Percentiles rank a stretch among this genome's conserved stretches.
These are phyloP conservation scores for Cytospora chrysosperma DNA, from an alignment of 2,329 filamentous ascomycete species.

Conservation along the genomic window DNA sequence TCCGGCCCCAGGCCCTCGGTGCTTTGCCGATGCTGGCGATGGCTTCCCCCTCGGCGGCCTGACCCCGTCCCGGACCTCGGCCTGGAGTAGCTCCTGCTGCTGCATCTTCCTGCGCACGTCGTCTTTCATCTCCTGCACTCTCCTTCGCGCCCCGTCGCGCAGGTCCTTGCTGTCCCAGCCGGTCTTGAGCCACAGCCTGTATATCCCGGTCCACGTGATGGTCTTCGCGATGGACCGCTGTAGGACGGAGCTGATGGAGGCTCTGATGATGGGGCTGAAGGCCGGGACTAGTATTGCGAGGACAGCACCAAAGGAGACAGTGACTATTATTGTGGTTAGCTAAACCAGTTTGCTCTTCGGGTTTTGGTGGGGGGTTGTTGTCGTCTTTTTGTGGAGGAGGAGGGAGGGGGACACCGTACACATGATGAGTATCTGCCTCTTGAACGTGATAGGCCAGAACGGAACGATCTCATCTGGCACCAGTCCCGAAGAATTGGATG, in stretches of 20 bases:
- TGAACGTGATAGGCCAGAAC: slow-evolving; percentile 20
- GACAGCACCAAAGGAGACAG: slow-evolving; percentile 17
- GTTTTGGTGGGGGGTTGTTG: no score
- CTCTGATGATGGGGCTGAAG: slow-evolving; percentile 18
- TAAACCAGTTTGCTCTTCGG: neutral
- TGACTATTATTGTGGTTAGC: slow-evolving; percentile 11
- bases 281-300: slow-evolving; percentile 14
- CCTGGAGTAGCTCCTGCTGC: neutral
- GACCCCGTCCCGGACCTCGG: slow-evolving; percentile 15
- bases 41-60: neutral
- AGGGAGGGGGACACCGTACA: slow-evolving; percentile 7
- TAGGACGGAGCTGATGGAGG: slow-evolving; percentile 2
- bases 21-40: neutral
- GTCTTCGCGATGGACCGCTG: neutral
- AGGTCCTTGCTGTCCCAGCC: slow-evolving; percentile 5
- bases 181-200: slow-evolving; percentile 13
- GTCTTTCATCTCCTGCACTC: slow-evolving; percentile 14
- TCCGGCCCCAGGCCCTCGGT: no score
- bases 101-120: slow-evolving; percentile 7
- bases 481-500: neutral
- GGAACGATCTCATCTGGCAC: slow-evolving; percentile 12
- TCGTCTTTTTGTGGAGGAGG: no score
- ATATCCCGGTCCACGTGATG: slow-evolving; percentile 6
- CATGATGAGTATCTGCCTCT: slow-evolving; percentile 20
- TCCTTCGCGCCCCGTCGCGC: slow-evolving; percentile 1